Base-by-base conservation (phyloP, 768 basidiomycete species). In the Trametes cubensis region DNA sequence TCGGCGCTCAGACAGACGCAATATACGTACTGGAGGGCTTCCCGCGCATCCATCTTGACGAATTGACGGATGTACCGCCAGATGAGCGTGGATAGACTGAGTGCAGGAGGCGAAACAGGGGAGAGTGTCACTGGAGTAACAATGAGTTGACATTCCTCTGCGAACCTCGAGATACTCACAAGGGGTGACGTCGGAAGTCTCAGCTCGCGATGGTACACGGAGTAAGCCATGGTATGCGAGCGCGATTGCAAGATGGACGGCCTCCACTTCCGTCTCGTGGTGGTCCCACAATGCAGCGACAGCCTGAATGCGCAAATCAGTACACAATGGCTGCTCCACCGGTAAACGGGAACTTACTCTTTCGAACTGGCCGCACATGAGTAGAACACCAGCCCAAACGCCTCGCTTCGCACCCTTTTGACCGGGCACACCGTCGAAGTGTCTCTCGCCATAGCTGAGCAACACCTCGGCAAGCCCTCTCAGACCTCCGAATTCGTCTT, bases 361-460 rank as follows among this genome's bases (percentile, higher is more conserved):
- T 75, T 99, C 97, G 67, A 98, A 99, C 71, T 97, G 90, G 15
- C 94, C 97, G 67, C 91, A 93, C 78, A 95, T 88, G 21, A 97
- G 81, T 63, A 98, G 75, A 1, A 98, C 87, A 62, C 85, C 84
- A 4, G 91, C 87, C 92, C 92, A 94, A 8, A 86, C 79, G 34
- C 90, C 89, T 38, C 81, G 83, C 62, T 80, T 83, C 11, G 83
- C 77, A 15, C 82, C 79, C 70, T 83, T 76, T 75, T 89, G 80
- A 67, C 81, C 78, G 50, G 84, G 77, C 61, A 85, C 75, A 61
- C 90, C 82, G 66, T 92, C 86, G 71, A 94, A 94, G 70, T 94
- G 89, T 38, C 88, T 85, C 66, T 92, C 88, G 8, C 92, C 92
- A 66, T 92, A 91, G 46, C 85, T 85, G 13, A 90, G 75, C 8